Evolutionary conservation across 352 stramenopile genomes (phyloP).

Genomic region (Globisporangium iwayamae): DNA sequence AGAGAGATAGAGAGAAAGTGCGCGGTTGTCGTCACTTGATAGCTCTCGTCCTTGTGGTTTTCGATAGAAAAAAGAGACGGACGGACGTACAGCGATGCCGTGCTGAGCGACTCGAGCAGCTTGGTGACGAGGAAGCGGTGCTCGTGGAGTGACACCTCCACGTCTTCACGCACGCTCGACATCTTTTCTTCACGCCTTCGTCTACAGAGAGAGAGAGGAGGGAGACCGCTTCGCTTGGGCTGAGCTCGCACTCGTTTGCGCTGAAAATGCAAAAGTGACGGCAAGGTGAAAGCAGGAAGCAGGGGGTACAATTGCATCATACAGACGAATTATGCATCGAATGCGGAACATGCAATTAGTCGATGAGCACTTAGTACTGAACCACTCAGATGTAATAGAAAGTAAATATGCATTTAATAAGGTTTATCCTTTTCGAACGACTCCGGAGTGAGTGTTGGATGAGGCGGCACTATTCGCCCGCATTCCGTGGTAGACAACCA

Average conservation of each 20-base stretch:
- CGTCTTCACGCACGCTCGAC: slow-evolving; percentile 66
- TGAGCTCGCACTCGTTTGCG: background rate
- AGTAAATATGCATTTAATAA: background rate
- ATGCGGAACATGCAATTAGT: background rate
- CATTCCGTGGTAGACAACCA: slow-evolving; percentile 7
- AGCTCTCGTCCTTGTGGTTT: background rate
- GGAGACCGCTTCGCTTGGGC: background rate
- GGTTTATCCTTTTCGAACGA: background rate
- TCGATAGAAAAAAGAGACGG: background rate
- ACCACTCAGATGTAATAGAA: too few relatives aligned
- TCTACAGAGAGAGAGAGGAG: background rate
- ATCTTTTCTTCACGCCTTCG: slow-evolving; percentile 14
- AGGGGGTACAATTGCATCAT: slow-evolving; percentile 6
- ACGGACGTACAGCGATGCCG: slow-evolving; percentile 31
- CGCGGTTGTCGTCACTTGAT: background rate
- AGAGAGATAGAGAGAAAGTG: background rate
- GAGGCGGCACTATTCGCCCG: slow-evolving; percentile 4
- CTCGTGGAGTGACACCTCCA: slow-evolving; percentile 72
- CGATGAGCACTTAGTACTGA: too few relatives aligned
- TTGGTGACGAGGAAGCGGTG: slow-evolving; percentile 84
- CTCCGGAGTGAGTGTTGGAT: background rate
- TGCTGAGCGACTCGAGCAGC: slow-evolving; percentile 73
- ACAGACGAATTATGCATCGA: background rate
- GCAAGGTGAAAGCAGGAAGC: background rate
- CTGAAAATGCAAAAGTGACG: background rate